Evolutionary conservation across 1,284 basidiomycete species (phyloP).

Genomic region (Ustilago tritici): DNA sequence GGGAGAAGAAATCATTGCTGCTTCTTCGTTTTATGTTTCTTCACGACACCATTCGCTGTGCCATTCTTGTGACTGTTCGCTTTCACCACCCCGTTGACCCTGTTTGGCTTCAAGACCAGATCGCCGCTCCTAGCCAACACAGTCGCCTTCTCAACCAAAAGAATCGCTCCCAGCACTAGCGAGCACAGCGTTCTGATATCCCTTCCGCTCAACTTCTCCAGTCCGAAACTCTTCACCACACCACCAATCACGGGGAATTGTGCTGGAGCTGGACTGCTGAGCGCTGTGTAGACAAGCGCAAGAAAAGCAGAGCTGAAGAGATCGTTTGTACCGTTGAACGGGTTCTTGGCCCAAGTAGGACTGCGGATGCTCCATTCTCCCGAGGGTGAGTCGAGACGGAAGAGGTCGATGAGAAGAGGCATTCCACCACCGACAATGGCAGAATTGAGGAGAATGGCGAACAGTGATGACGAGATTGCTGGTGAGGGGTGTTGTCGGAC

Average conservation of each 20-base stretch:
- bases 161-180: constrained; percentile 17
- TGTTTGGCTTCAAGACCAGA: not conserved
- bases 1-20: constrained; percentile 6
- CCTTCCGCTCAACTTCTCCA: constrained; percentile 7
- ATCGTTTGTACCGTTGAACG: constrained; percentile 46
- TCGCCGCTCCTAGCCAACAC: constrained; percentile 11
- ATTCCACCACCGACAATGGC: constrained; percentile 56
- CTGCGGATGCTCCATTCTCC: constrained; percentile 54
- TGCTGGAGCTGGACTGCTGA: constrained; percentile 9
- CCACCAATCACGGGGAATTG: constrained; percentile 7
- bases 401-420: constrained; percentile 54
- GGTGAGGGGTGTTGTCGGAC: constrained; percentile 41
- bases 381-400: constrained; percentile 51
- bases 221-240: not conserved
- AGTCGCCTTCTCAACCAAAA: constrained; percentile 33
- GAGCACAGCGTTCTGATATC: constrained; percentile 31
- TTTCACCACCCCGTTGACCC: not conserved
- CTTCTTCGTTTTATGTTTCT: constrained; percentile 20
- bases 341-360: constrained; percentile 50
- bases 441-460: constrained; percentile 51
- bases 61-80: constrained; percentile 8
- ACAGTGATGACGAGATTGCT: constrained; percentile 39
- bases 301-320: constrained; percentile 38
- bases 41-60: constrained; percentile 7
- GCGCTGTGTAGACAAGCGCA: constrained; percentile 24